Percentiles rank a stretch among this genome's conserved stretches.
These are phyloP conservation scores for Lodderomyces jiufengensis DNA, from an alignment of 1,139 yeast genomes.

Conservation along the genomic window DNA sequence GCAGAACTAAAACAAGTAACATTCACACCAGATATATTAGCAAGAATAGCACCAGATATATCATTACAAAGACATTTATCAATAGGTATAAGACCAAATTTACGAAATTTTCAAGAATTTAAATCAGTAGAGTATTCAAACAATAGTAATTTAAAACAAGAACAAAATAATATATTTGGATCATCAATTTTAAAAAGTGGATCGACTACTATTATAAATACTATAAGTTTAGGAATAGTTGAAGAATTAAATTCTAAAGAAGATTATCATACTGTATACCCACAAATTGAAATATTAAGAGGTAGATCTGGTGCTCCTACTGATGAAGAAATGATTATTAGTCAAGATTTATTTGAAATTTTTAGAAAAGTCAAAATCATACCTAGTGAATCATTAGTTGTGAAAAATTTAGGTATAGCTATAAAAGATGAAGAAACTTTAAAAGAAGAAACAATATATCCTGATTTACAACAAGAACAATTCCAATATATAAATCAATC, in stretches of 20 bases:
- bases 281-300: slow-evolving; percentile 76
- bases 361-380: slow-evolving; percentile 54
- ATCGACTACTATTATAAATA: slow-evolving; percentile 70
- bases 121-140: slow-evolving; percentile 47
- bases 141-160: slow-evolving; percentile 27
- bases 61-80: slow-evolving; percentile 76
- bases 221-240: slow-evolving; percentile 67
- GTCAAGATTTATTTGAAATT: slow-evolving; percentile 64
- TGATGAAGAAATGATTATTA: slow-evolving; percentile 81
- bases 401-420: slow-evolving; percentile 49
- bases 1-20: slow-evolving; percentile 37
- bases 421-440: slow-evolving; percentile 28
- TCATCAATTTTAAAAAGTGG: slow-evolving; percentile 74
- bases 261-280: slow-evolving; percentile 51
- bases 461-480: slow-evolving; percentile 27
- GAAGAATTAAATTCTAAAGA: slow-evolving; percentile 32
- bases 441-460: slow-evolving; percentile 37
- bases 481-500: slow-evolving; percentile 14
- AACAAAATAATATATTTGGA: slow-evolving; percentile 51
- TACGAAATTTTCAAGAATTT: slow-evolving; percentile 70
- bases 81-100: slow-evolving; percentile 69
- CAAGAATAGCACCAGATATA: slow-evolving; percentile 81
- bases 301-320: slow-evolving; percentile 83
- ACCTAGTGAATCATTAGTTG: slow-evolving; percentile 41
- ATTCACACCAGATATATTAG: slow-evolving; percentile 80